Base-by-base conservation (phyloP, 805 yeast genomes). In the Lipomyces sp. region DNA sequence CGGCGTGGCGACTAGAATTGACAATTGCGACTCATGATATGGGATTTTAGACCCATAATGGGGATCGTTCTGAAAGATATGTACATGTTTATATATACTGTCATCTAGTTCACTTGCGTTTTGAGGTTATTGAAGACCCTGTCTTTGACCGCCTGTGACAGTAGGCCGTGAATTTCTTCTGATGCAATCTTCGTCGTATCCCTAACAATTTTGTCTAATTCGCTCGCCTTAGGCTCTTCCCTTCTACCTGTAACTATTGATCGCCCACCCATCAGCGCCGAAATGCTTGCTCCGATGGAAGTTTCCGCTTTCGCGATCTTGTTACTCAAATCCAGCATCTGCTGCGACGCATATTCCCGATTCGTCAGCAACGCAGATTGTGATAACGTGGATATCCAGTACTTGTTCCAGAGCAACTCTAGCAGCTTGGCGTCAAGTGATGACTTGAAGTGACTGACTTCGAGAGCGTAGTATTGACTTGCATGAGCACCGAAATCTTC, bases 401-500 rank as follows among this genome's bases (percentile, higher is more conserved):
- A 82, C 66, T 82, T 80, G 64, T 77, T 77, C 79, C 83, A 80
- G 29, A 85, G 64, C 42, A 79, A 71, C 53, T 80, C 77, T 30
- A 86, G 72, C 29, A 88, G 73, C 53, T 78, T 75, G 30, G 78
- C 77, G 72, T 90, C 95, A 4, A 80, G 69, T 0, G 79, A 75
- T 59, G 84, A 84, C 64, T 84, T 79, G 78, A 87, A 89, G 8
- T 89, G 81, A 59, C 85, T 83, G 51, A 91, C 82, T 42, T 85
- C 84, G 33, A 91, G 78, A 1, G 89, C 78, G 74, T 91, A 90
- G 77, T 90, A 92, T 66, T 81, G 83, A 56, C 85, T 85, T 0
- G 90, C 82, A 74, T 90, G 92, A 53, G 83, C 85, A 0, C 96
- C 96, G 75, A 84, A 87, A 67, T 89, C 92, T 64, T 83, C 82